Conservation (phyloP, 2,329 filamentous ascomycete species). For the Penicillium sp. region DNA sequence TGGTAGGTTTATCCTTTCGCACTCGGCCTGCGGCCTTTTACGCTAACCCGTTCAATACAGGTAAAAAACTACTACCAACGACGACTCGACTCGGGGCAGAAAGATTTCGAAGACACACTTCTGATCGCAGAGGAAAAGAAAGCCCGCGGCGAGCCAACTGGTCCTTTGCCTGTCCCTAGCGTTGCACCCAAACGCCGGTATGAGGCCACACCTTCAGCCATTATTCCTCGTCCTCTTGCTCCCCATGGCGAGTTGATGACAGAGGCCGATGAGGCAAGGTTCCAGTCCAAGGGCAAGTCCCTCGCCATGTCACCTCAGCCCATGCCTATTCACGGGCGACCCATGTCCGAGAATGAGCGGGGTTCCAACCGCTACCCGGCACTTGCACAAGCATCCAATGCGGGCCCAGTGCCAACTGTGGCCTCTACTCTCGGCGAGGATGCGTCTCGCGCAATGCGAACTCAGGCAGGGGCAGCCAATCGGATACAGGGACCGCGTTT, state of each 20-base stretch:
- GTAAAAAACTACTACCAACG: slow-evolving; percentile 52
- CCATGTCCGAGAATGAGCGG: slow-evolving; percentile 37
- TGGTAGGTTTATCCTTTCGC: slow-evolving; percentile 38
- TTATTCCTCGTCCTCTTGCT: slow-evolving; percentile 42
- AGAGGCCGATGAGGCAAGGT: slow-evolving; percentile 34
- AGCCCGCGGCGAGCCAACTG: slow-evolving; percentile 44
- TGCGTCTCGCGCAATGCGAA: slow-evolving; percentile 30
- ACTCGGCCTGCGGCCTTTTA: neutral
- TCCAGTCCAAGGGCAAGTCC: slow-evolving; percentile 31
- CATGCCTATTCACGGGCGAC: slow-evolving; percentile 31
- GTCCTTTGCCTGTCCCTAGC: slow-evolving; percentile 44
- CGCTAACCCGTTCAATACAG: slow-evolving; percentile 24
- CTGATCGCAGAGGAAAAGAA: slow-evolving; percentile 46
- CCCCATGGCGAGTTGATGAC: slow-evolving; percentile 40
- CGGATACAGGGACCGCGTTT: slow-evolving; percentile 42
- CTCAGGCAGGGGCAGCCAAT: slow-evolving; percentile 31
- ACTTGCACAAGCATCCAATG: slow-evolving; percentile 40
- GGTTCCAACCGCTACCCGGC: slow-evolving; percentile 36
- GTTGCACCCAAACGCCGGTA: slow-evolving; percentile 49
- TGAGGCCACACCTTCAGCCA: slow-evolving; percentile 44
- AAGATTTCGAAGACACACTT: slow-evolving; percentile 45
- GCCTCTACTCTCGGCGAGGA: slow-evolving; percentile 35
- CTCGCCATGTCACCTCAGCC: slow-evolving; percentile 32
- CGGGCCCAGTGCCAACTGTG: slow-evolving; percentile 24
- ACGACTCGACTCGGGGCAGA: slow-evolving; percentile 44